A percentile compares a stretch with the other conserved stretches of the same genome.
Conservation (phyloP, 768 basidiomycete genomes). For the Mycena leptocephala region DNA sequence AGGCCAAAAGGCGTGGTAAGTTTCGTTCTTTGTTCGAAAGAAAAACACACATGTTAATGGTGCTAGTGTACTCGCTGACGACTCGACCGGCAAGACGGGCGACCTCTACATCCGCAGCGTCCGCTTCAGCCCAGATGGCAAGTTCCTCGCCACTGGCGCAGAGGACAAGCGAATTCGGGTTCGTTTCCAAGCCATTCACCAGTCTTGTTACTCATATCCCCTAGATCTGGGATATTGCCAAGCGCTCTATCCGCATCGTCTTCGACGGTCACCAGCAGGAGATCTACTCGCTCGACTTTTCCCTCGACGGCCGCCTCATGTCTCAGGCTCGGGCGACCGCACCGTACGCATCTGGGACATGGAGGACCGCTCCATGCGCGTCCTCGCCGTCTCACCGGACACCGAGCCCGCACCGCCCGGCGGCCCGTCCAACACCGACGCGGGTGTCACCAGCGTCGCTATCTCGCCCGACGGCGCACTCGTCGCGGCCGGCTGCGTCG, state of each 20-base stretch:
- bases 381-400: slow-evolving; percentile 39
- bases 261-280: slow-evolving; percentile 93
- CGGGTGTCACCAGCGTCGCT: slow-evolving; percentile 79
- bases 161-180: slow-evolving; percentile 96
- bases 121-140: slow-evolving; percentile 95
- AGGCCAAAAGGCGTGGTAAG: slow-evolving; percentile 90
- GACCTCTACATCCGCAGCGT: slow-evolving; percentile 97
- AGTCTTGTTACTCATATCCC: slow-evolving; percentile 22
- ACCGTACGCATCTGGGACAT: slow-evolving; percentile 53
- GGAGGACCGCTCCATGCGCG: slow-evolving; percentile 36
- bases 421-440: slow-evolving; percentile 43
- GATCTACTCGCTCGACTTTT: slow-evolving; percentile 95
- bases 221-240: slow-evolving; percentile 92
- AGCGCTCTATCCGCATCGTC: slow-evolving; percentile 77
- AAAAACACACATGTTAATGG: neutral
- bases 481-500: slow-evolving; percentile 62
- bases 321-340: slow-evolving; percentile 82
- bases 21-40: slow-evolving; percentile 25
- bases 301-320: slow-evolving; percentile 82
- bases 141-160: slow-evolving; percentile 93
- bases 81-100: slow-evolving; percentile 77
- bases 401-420: slow-evolving; percentile 7
- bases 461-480: slow-evolving; percentile 73
- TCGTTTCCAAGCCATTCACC: slow-evolving; percentile 38
- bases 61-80: slow-evolving; percentile 83